Evolutionary conservation across 2,329 filamentous ascomycete genomes (phyloP), one percentile per base, ranked within the genome.

Genomic region (Ceratocystis cacaofunesta): DNA sequence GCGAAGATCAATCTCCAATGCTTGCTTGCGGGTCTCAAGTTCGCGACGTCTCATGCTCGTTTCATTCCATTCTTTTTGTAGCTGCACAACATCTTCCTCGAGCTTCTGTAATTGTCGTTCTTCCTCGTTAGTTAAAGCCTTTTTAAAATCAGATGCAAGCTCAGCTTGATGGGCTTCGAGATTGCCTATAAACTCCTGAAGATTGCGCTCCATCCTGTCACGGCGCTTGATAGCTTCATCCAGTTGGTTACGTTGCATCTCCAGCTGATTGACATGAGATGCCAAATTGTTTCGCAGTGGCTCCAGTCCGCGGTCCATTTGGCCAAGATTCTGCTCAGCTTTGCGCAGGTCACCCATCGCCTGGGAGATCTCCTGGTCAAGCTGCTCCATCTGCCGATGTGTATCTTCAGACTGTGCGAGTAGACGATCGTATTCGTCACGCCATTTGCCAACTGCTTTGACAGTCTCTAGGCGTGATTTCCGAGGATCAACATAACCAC

Each of bases 391-490:
- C 71, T 90, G 82, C 15, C 76, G 79, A 63, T 83, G 82, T 64
- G 95, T 86, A 63, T 88, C 83, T 5, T 78, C 77, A 50, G 85
- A 83, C 65, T 88, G 83, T 15, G 78, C 79, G 66, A 82, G 78
- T 64, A 91, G 81, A 8, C 78, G 76, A 61, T 96, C 90, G 69
- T 84, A 88, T 71, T 90, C 85, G 62, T 85, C 81, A 44, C 91
- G 85, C 79, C 88, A 90, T 71, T 85, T 86, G 65, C 85, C 84
- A 41, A 92, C 84, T 4, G 84, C 81, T 67, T 87, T 86, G 36
- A 96, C 87, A 32, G 88, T 90, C 71, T 92, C 87, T n/a, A 97
- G 80, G 25, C 92, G 87, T 1, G 92, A 97, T 70, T 86, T 87
- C 43, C 88, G 84, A 10, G 88, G 84, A 72, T 99, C 94, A 68